Evolutionary conservation across 73 alveolate species (phyloP), one percentile per base, ranked within the genome.

Genomic region (Paramecium pentaurelia): DNA sequence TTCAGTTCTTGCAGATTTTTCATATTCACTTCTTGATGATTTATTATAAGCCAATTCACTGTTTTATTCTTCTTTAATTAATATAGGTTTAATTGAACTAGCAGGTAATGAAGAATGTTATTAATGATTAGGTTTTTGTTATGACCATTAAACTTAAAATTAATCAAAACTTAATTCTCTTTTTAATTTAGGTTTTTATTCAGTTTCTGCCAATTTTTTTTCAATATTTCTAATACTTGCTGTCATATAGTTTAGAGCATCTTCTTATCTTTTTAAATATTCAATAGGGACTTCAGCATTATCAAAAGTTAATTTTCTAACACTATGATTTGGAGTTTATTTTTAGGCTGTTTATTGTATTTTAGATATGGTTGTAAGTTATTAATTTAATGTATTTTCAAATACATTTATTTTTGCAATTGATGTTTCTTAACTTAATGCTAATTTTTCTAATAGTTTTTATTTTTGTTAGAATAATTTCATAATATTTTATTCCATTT

Each of bases 151-250:
- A 0, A 64, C 84, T 12, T 58, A 34, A 73, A 73, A 73, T 73
- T 73, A 40, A 73, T 73, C 87, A 73, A 73, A 73, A 14, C 87
- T 73, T 37, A 73, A 40, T 73, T 73, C 87, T 40, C 87, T 73
- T 73, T 73, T 37, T 36, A 73, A 22, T 73, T 73, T 37, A 4
- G 87, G 87, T 73, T 73, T 34, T 8, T 36, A 73, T 73, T 40
- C 84, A 64, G 84, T 64, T 64, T 64, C 84, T 7, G 84, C 87
- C 0, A 73, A 73, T n/a, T 40, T 73, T 40, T 73, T 73, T 73
- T 73, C 87, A 11, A 73, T 73, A 37, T 73, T 73, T 73, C 18
- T 73, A 8, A 73, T 73, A 36, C 87, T 73, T 9, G 58, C 58
- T 12, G 87, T 73, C 60, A 73, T 40, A 16, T 34, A 37, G 14